These are phyloP conservation scores for Aspergillus novoparasiticus DNA, from an alignment of 2,329 filamentous ascomycete genomes.

Conservation along the genomic window DNA sequence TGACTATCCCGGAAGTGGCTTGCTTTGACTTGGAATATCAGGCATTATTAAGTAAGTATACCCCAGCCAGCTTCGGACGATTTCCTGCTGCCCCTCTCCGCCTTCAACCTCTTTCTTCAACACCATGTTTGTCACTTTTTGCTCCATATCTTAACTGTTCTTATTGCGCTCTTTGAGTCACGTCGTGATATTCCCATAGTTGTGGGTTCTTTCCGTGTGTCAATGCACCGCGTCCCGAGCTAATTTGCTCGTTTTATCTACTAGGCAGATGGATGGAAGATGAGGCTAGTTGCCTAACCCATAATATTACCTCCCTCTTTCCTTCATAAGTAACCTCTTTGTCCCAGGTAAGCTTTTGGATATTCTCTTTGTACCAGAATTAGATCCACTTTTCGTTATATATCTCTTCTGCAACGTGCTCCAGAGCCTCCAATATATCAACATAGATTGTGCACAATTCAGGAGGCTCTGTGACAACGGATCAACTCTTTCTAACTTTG, in stretches of 20 bases:
- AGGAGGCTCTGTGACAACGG: neutral
- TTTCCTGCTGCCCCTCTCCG: conserved; percentile 11
- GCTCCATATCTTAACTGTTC: neutral
- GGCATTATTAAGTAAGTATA: conserved; percentile 5
- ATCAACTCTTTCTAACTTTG: neutral
- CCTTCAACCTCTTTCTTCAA: conserved; percentile 2
- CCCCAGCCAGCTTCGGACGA: conserved; percentile 4
- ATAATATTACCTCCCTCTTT: conserved; percentile 2
- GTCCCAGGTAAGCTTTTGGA: conserved; percentile 1
- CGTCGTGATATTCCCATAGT: neutral
- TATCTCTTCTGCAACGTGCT: neutral
- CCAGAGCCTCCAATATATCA: neutral
- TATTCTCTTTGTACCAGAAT: neutral
- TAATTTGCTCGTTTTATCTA: conserved; percentile 3
- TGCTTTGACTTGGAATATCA: conserved; percentile 3
- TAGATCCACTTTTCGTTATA: neutral
- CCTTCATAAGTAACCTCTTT: conserved; percentile 4
- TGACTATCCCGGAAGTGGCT: conserved; percentile 5
- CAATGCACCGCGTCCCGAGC: neutral
- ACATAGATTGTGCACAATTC: neutral
- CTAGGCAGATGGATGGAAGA: conserved; percentile 10
- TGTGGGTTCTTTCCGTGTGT: conserved; percentile 1
- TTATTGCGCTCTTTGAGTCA: neutral
- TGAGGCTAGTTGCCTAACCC: conserved; percentile 11
- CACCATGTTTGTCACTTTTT: conserved; percentile 1